These are phyloP conservation scores for Neurospora sp. DNA, from an alignment of 2,329 filamentous ascomycete genomes.

Conservation along the genomic window DNA sequence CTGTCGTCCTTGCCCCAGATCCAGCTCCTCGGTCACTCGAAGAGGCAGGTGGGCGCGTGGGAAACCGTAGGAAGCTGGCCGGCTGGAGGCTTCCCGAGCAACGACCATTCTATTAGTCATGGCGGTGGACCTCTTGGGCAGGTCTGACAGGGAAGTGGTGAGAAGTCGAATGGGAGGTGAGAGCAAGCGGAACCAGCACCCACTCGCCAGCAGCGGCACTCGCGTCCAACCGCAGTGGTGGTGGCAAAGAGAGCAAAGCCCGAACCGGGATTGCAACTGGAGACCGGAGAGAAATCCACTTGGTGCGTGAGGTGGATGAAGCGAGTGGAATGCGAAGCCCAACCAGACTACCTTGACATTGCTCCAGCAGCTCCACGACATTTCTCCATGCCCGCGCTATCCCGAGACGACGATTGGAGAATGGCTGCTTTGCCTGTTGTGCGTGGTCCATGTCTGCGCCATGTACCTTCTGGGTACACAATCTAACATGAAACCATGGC, in stretches of 20 bases:
- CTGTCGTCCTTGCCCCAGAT: neutral
- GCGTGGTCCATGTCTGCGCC: neutral
- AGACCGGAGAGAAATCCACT: neutral
- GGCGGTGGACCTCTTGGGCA: neutral
- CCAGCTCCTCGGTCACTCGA: neutral
- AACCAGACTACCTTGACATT: neutral
- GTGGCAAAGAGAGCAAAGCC: neutral
- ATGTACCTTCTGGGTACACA: neutral
- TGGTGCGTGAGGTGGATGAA: neutral
- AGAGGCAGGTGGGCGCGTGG: neutral
- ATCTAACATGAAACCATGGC: neutral
- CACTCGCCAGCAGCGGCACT: neutral
- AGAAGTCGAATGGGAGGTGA: neutral
- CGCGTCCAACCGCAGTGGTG: neutral
- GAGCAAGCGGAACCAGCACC: neutral
- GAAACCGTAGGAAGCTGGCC: neutral
- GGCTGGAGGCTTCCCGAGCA: neutral
- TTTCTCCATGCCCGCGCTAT: neutral
- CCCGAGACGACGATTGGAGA: neutral
- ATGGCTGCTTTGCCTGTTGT: neutral
- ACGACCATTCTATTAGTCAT: neutral
- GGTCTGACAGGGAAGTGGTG: neutral
- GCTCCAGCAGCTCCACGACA: neutral
- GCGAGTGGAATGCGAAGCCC: neutral
- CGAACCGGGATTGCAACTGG: neutral